Percentiles rank a stretch among this genome's conserved stretches.
Conservation (phyloP, 2,329 filamentous ascomycete species). For the Claviceps paspali region DNA sequence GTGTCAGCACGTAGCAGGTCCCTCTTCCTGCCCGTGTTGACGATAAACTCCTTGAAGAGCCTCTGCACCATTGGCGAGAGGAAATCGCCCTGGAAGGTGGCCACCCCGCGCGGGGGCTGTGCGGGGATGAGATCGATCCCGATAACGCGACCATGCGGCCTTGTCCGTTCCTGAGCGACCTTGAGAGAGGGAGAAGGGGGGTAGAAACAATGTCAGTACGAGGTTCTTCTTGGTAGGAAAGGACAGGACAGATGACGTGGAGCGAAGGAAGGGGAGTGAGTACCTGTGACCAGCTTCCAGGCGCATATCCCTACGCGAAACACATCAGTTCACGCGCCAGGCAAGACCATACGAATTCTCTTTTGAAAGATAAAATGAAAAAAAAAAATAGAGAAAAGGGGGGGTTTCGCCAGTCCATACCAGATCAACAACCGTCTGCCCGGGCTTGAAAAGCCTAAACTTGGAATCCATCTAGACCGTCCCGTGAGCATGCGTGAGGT, state of each 20-base stretch:
- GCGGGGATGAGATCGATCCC: constrained; percentile 92
- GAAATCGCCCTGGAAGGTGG: constrained; percentile 90
- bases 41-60: constrained; percentile 63
- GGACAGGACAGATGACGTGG: background rate
- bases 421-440: constrained; percentile 81
- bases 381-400: background rate
- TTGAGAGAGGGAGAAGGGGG: constrained; percentile 19
- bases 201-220: background rate
- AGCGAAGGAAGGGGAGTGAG: constrained; percentile 1
- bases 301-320: constrained; percentile 52
- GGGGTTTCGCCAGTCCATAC: constrained; percentile 29
- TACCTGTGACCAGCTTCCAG: constrained; percentile 58
- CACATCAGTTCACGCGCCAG: background rate
- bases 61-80: constrained; percentile 58
- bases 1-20: background rate
- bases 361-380: background rate
- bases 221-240: too few species aligned
- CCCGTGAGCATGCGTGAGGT: too few species aligned
- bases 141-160: constrained; percentile 63
- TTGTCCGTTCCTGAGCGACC: constrained; percentile 68
- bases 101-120: constrained; percentile 80
- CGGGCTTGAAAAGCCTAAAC: constrained; percentile 61
- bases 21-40: constrained; percentile 30
- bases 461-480: constrained; percentile 58
- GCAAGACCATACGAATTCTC: too few species aligned